A percentile compares a stretch with the other conserved stretches of the same genome.
Conservation (phyloP, 2,329 filamentous ascomycete species). For the Coleophoma crateriformis region DNA sequence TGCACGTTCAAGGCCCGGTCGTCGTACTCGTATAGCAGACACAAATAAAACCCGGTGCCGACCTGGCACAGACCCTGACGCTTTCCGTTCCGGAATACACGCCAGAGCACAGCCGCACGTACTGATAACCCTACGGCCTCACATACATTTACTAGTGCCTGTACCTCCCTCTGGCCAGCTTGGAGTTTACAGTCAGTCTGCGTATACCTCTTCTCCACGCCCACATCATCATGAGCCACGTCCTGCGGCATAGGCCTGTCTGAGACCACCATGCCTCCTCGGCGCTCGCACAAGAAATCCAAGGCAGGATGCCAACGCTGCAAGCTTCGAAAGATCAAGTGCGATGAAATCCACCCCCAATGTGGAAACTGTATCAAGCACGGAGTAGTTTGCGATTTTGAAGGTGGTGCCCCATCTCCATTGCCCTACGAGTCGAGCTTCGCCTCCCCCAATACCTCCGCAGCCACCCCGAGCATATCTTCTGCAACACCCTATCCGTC, state of each 20-base stretch:
- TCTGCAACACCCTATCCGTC: conserved; percentile 13
- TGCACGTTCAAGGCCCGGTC: too few relatives aligned
- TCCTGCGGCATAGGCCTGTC: conserved; percentile 1
- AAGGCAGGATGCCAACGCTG: conserved; percentile 61
- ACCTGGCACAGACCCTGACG: too few relatives aligned
- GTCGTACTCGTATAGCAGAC: too few relatives aligned
- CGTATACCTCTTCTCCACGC: too few relatives aligned
- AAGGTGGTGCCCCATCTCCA: conserved; percentile 27
- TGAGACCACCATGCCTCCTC: conserved; percentile 47
- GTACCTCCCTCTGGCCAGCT: too few relatives aligned
- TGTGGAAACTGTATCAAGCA: conserved; percentile 65
- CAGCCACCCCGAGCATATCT: conserved; percentile 10
- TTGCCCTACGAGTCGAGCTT: background rate
- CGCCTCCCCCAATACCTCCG: conserved; percentile 1
- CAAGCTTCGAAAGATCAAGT: conserved; percentile 68
- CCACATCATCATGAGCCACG: background rate
- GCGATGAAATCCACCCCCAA: conserved; percentile 59
- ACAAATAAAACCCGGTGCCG: too few relatives aligned
- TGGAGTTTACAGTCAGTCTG: too few relatives aligned
- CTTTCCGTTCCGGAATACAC: too few relatives aligned
- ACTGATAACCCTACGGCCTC: too few relatives aligned
- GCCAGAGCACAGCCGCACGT: too few relatives aligned
- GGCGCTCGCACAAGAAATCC: conserved; percentile 66
- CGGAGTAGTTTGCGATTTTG: conserved; percentile 61
- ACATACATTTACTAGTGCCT: too few relatives aligned